Evolutionary conservation across 1,139 yeast genomes (phyloP).

Genomic region (Candida tropicalis): DNA sequence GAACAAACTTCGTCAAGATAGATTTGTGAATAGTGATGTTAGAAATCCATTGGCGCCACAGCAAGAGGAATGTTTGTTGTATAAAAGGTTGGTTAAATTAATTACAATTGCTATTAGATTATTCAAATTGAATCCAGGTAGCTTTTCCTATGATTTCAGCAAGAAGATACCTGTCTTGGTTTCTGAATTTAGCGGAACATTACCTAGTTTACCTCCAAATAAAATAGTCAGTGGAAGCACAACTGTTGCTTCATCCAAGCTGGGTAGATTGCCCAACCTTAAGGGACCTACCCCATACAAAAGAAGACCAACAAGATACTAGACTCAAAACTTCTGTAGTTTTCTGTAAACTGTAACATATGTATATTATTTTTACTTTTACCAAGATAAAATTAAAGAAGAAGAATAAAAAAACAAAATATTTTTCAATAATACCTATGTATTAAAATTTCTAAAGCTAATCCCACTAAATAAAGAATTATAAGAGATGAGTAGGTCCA

Average conservation of each 20-base stretch:
- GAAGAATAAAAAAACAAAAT: constrained; percentile 3
- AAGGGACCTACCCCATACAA: constrained; percentile 34
- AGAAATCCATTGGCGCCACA: constrained; percentile 34
- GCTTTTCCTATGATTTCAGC: constrained; percentile 39
- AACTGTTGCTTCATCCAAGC: constrained; percentile 13
- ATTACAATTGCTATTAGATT: constrained; percentile 33
- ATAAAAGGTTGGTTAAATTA: constrained; percentile 46
- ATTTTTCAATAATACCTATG: no score
- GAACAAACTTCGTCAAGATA: constrained; percentile 62
- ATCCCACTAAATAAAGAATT: no score
- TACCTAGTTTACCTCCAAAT: constrained; percentile 60
- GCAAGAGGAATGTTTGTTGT: constrained; percentile 31
- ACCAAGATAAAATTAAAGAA: not conserved
- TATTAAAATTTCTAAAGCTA: no score
- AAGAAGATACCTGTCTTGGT: constrained; percentile 67
- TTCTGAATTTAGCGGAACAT: constrained; percentile 74
- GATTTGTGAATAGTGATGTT: constrained; percentile 43
- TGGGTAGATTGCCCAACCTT: constrained; percentile 40
- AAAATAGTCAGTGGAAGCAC: constrained; percentile 5
- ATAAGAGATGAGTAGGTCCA: no score
- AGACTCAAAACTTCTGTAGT: not conserved
- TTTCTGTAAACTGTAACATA: constrained; percentile 4
- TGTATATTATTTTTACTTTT: constrained; percentile 1
- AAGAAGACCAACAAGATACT: constrained; percentile 32
- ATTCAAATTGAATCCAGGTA: constrained; percentile 29